Evolutionary conservation across 2,329 filamentous ascomycete genomes (phyloP).

Genomic region (Onygenales sp.): DNA sequence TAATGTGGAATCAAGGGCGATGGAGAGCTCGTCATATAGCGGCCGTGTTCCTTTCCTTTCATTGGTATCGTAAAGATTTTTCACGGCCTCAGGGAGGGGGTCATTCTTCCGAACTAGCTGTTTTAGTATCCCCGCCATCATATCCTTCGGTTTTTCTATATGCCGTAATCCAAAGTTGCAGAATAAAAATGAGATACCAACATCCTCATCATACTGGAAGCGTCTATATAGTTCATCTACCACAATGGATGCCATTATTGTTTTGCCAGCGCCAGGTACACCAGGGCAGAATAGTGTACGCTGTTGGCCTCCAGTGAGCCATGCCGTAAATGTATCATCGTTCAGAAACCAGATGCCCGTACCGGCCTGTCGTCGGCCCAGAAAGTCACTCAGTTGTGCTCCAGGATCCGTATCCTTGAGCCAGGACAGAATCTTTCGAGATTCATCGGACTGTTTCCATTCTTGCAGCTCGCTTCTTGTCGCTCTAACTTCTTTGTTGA

Average conservation of each 20-base stretch:
- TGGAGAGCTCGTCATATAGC: conserved; percentile 15
- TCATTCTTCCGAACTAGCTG: conserved; percentile 24
- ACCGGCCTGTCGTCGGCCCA: conserved; percentile 5
- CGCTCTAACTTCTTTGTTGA: neutral
- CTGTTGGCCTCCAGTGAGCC: conserved; percentile 3
- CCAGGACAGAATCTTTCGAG: neutral
- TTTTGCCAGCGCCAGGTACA: conserved; percentile 8
- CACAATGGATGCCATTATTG: conserved; percentile 7
- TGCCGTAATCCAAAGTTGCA: conserved; percentile 33
- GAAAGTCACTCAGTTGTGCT: conserved; percentile 5
- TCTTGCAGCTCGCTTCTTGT: neutral
- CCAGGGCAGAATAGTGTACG: conserved; percentile 17
- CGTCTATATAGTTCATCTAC: neutral
- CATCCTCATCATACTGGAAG: conserved; percentile 12
- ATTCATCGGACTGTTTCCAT: conserved; percentile 10
- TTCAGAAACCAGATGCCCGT: conserved; percentile 8
- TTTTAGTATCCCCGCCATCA: conserved; percentile 29
- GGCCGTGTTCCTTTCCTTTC: conserved; percentile 14
- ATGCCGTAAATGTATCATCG: conserved; percentile 2
- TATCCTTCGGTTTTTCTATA: conserved; percentile 26
- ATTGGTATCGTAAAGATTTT: conserved; percentile 18
- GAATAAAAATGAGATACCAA: conserved; percentile 39
- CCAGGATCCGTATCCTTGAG: conserved; percentile 1
- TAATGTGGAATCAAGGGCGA: conserved; percentile 11
- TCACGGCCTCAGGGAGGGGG: conserved; percentile 19